Conservation (phyloP, 1,284 basidiomycete species). For the Fomitopsis betulina region DNA sequence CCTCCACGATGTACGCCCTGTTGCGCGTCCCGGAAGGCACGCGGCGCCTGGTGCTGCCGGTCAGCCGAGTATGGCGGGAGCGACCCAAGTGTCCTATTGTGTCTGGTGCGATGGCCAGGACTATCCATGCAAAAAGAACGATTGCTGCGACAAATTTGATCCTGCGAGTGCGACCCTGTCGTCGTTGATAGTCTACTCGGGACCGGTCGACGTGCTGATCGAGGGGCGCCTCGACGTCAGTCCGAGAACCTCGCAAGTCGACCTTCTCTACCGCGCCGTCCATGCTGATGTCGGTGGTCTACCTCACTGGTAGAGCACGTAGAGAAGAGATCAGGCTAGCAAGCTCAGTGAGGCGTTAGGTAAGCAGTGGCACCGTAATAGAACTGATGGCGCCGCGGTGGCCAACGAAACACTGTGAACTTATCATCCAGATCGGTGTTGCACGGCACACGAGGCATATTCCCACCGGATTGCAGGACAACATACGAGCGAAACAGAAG, state of each 20-base stretch:
- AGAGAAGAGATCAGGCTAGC: not conserved
- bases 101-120: not conserved
- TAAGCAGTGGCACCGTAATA: not conserved
- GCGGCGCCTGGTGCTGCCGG: slow-evolving; percentile 10
- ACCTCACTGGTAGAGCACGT: not conserved
- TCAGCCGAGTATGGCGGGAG: not conserved
- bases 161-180: not conserved
- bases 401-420: not conserved
- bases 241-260: not conserved
- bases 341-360: too few species aligned
- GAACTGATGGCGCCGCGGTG: not conserved
- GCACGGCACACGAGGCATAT: not conserved
- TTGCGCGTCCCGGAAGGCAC: slow-evolving; percentile 38
- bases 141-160: not conserved
- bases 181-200: not conserved
- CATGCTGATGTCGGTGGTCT: not conserved
- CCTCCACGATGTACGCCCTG: slow-evolving; percentile 71
- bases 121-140: too few species aligned
- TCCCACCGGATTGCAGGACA: not conserved
- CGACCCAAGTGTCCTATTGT: not conserved
- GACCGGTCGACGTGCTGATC: not conserved
- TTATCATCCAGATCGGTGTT: not conserved
- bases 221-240: not conserved
- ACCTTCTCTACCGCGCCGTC: not conserved
- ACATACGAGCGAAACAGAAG: not conserved